These are phyloP conservation scores for Tremella yokohamensis DNA, from an alignment of 768 basidiomycete genomes.

Conservation along the genomic window DNA sequence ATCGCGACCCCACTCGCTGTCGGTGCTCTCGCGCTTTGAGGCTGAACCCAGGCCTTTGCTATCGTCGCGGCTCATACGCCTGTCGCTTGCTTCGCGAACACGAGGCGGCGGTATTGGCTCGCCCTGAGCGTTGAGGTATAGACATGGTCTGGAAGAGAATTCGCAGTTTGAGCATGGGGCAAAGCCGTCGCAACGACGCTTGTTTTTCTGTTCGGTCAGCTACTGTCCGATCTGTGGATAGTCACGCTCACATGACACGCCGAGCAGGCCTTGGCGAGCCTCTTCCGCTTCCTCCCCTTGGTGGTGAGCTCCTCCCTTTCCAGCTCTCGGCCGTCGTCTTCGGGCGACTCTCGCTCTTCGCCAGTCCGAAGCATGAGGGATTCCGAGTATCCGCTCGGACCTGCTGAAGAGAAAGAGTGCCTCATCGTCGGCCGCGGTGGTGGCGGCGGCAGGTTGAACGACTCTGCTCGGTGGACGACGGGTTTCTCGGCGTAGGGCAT, in stretches of 20 bases:
- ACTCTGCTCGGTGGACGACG: neutral
- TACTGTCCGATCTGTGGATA: neutral
- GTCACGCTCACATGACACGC: constrained; percentile 48
- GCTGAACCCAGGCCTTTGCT: neutral
- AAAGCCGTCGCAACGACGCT: constrained; percentile 50
- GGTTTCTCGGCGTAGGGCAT: neutral
- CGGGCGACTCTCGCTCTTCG: neutral
- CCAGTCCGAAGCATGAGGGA: neutral
- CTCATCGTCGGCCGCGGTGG: neutral
- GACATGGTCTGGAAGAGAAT: constrained; percentile 46
- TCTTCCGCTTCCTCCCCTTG: constrained; percentile 50
- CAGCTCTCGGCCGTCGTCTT: constrained; percentile 6
- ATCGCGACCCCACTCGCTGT: constrained; percentile 2
- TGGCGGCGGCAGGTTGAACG: constrained; percentile 1
- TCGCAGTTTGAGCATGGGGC: constrained; percentile 51
- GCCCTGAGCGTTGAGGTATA: constrained; percentile 48
- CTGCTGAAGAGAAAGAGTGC: neutral
- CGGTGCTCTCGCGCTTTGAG: constrained; percentile 2
- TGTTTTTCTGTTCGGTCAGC: constrained; percentile 43
- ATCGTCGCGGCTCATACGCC: constrained; percentile 3
- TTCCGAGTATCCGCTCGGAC: neutral
- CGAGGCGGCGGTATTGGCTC: constrained; percentile 48
- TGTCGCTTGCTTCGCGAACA: constrained; percentile 31
- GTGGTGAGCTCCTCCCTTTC: constrained; percentile 45
- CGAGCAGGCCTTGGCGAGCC: constrained; percentile 50